Evolutionary conservation across 164 flowering plant genomes (phyloP), one percentile per base, ranked within the genome.

Genomic region (Vitis rupestris): DNA sequence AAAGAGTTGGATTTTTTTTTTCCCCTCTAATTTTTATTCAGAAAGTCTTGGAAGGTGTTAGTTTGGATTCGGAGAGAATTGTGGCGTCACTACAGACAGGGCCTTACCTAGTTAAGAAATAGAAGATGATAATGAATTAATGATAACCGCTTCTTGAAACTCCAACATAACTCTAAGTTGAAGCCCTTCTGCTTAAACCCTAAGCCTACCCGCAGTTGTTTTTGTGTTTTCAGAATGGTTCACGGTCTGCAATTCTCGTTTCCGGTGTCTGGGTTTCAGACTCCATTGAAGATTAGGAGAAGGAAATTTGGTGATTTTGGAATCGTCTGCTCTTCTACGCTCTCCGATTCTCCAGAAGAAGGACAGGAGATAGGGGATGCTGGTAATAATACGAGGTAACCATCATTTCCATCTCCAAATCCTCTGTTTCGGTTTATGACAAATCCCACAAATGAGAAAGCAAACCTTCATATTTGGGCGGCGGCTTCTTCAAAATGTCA

Each of bases 301-400:
- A 60, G 31, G 48, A 66, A 59, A 63, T 47, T 50, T 16, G 37
- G 68, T 54, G 66, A 16, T 58, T 16, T 66, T 52, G 73, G 30
- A 73, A 64, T 67, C 14, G 49, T 65, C 23, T 68, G 72, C 63
- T 68, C 70, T 3, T 76, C 73, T 50, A 13, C 58, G 13, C 78
- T 62, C 15, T 66, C 72, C 51, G 50, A 63, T 57, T 56, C 37
- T 62, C 71, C 31, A 37, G 72, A 49, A 50, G 79, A 54, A 67
- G 77, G 55, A 67, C 69, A 48, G 8, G 74, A 37, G 48, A 62
- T 54, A 9, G 67, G 37, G 10, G 64, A 49, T 7, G 49, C 58
- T 19, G 64, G 60, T 30, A 56, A 60, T 47, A 30, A 60, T n/a
- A n/a, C n/a, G 52, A 69, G 82, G 82, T 83, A 31, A 55, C 52